Base-by-base conservation (phyloP, 1,284 basidiomycete species). In the Gymnopus androsaceus region DNA sequence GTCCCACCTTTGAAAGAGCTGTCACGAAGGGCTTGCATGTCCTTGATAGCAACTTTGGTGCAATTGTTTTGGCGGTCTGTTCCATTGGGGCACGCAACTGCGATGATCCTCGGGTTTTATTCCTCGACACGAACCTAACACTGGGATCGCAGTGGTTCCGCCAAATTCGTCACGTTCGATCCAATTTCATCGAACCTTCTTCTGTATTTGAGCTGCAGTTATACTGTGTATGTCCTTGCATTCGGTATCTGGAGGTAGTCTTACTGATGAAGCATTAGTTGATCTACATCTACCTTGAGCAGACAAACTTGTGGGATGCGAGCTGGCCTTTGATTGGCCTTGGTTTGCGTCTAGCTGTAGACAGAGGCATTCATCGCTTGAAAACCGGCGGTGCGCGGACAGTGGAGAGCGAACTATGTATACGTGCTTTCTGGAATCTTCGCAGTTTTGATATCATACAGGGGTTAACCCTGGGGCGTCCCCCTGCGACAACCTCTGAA, bases 11-110 rank as follows among this genome's bases (percentile, higher is more conserved):
- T 62, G 78, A 84, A 55, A 67, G 72, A 11, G 72, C 79, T 44
- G 67, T 85, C 40, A 66, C 65, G 27, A 73, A 79, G 3, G 75
- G 78, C 3, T 66, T 81, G 21, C 82, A 87, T 65, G 67, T 75
- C 12, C 75, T 69, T 8, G 80, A 87, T 62, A 58, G 73, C 9
- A 69, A 77, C 1, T 88, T 89, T 65, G 83, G 77, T 21, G 76
- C 79, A 25, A 76, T 87, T 2, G 80, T 87, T 50, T 68, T 90
- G 30, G 72, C 84, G 36, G 75, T 90, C 0, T 88, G 86, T 63
- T 84, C 89, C 0, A 72, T 82, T 48, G 89, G 80, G 3, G 72
- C 85, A 1, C 76, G 86, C 33, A 84, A 75, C 63, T 77, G 81
- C 14, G 75, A 84, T 56, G 87, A 88, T 66, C 74, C 76, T 0